Conservation (phyloP, 2,329 filamentous ascomycete genomes). For the Leptographium radiaticola region DNA sequence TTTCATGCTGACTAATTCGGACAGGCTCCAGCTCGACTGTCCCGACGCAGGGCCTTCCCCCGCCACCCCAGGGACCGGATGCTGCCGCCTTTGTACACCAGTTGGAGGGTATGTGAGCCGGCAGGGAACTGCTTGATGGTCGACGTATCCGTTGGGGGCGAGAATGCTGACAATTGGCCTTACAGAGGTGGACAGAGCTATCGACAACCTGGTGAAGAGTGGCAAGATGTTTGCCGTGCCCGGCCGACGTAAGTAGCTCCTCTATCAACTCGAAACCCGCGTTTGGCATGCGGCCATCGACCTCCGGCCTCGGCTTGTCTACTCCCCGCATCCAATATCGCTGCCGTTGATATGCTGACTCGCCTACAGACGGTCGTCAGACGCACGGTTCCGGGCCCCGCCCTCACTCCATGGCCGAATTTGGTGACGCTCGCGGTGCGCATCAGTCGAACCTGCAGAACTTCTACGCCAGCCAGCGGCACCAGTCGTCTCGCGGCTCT, state of each 20-base stretch:
- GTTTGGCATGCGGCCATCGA: conserved; percentile 8
- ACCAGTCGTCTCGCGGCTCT: conserved; percentile 70
- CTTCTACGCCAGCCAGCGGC: conserved; percentile 88
- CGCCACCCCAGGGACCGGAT: conserved; percentile 9
- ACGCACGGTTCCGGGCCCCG: conserved; percentile 50
- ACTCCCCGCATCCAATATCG: neutral
- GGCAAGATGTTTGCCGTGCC: conserved; percentile 70
- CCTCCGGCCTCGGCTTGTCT: neutral
- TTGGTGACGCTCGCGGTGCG: conserved; percentile 55
- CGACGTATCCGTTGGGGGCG: neutral
- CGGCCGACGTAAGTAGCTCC: conserved; percentile 68
- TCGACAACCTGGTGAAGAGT: conserved; percentile 93
- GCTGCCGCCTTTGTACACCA: conserved; percentile 21
- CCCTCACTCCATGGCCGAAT: conserved; percentile 77
- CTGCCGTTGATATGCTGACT: neutral
- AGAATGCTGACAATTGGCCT: neutral
- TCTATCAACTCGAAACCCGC: conserved; percentile 22
- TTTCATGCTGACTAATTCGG: neutral
- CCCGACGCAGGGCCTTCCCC: conserved; percentile 18
- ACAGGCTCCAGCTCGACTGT: conserved; percentile 22
- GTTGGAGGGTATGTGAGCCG: conserved; percentile 21
- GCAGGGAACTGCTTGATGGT: too few species aligned
- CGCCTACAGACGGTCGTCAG: conserved; percentile 53
- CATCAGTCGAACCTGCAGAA: conserved; percentile 76
- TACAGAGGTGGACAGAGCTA: conserved; percentile 85